A percentile compares a stretch with the other conserved stretches of the same genome.
phyloP scores from a whole-genome alignment of 2,329 filamentous ascomycete species.

The Xylariaceae sp. region DNA sequence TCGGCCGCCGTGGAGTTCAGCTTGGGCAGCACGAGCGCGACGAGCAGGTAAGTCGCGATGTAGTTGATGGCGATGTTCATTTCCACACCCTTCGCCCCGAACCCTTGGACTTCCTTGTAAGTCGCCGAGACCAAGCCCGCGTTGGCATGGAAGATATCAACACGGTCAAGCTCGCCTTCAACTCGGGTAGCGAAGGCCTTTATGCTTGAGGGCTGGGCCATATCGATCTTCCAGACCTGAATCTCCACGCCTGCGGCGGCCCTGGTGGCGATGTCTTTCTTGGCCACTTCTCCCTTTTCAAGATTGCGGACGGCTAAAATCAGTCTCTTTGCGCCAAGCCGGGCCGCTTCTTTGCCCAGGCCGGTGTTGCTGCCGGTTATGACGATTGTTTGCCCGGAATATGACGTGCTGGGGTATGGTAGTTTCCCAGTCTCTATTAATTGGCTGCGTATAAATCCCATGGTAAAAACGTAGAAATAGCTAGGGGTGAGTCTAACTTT shows the following conservation, averaged over 20 bases:
- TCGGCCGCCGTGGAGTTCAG: conserved; percentile 49
- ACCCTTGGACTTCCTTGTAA: conserved; percentile 33
- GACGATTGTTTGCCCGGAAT: conserved; percentile 38
- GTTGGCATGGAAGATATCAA: conserved; percentile 54
- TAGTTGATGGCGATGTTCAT: conserved; percentile 59
- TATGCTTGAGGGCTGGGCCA: conserved; percentile 54
- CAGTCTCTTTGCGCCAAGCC: conserved; percentile 32
- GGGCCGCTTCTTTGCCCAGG: conserved; percentile 45
- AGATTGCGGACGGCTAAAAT: conserved; percentile 46
- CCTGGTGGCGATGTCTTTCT: conserved; percentile 44
- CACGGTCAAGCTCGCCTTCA: conserved; percentile 44
- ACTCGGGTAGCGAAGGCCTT: conserved; percentile 50
- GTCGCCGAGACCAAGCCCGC: conserved; percentile 47
- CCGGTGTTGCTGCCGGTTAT: conserved; percentile 47
- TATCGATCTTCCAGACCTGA: conserved; percentile 59
- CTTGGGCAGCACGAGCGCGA: conserved; percentile 57
- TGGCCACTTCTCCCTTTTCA: conserved; percentile 47
- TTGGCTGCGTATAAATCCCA: neutral
- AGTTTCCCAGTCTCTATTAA: neutral
- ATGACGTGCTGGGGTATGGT: neutral
- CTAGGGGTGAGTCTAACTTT: neutral
- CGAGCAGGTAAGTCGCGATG: conserved; percentile 58
- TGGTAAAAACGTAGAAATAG: neutral
- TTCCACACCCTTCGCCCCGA: conserved; percentile 53
- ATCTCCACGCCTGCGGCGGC: conserved; percentile 37